These are phyloP conservation scores for Ramularia collo-cygni DNA, from an alignment of 2,329 filamentous ascomycete genomes.

Conservation along the genomic window DNA sequence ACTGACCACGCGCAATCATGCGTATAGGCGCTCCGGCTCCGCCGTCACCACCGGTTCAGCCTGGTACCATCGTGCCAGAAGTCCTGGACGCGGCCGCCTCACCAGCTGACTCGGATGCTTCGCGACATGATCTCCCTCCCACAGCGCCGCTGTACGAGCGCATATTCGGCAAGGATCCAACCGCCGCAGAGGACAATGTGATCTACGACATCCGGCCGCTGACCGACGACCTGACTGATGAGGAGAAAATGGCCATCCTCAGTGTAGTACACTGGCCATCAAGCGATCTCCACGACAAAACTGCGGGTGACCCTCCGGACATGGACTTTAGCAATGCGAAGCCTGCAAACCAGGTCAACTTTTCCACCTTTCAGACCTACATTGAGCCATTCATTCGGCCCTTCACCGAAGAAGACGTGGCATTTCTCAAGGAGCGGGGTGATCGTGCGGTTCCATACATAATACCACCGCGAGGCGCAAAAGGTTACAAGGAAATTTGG, in stretches of 20 bases:
- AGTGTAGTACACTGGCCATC: slow-evolving; percentile 78
- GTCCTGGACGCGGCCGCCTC: slow-evolving; percentile 59
- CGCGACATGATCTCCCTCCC: slow-evolving; percentile 53
- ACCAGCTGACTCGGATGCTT: slow-evolving; percentile 45
- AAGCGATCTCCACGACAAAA: slow-evolving; percentile 73
- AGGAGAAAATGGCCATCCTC: slow-evolving; percentile 82
- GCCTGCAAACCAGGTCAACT: slow-evolving; percentile 87
- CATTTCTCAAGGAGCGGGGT: slow-evolving; percentile 79
- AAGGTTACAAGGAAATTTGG: slow-evolving; percentile 86
- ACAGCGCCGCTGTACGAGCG: slow-evolving; percentile 62
- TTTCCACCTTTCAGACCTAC: slow-evolving; percentile 85
- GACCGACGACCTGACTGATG: slow-evolving; percentile 66
- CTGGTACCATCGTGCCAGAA: slow-evolving; percentile 28
- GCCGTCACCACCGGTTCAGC: slow-evolving; percentile 26
- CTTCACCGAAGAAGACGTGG: slow-evolving; percentile 87
- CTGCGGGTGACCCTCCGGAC: slow-evolving; percentile 83
- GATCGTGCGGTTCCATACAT: slow-evolving; percentile 78
- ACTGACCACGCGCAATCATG: too few relatives aligned
- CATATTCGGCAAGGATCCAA: slow-evolving; percentile 86
- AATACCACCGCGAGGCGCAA: slow-evolving; percentile 76
- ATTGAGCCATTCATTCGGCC: slow-evolving; percentile 86
- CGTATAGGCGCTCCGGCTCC: slow-evolving; percentile 23
- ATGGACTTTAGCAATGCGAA: slow-evolving; percentile 95
- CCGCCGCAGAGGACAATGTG: slow-evolving; percentile 84
- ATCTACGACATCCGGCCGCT: slow-evolving; percentile 85